Evolutionary conservation across 2,329 filamentous ascomycete genomes (phyloP).

Genomic region (Dothistroma pini): DNA sequence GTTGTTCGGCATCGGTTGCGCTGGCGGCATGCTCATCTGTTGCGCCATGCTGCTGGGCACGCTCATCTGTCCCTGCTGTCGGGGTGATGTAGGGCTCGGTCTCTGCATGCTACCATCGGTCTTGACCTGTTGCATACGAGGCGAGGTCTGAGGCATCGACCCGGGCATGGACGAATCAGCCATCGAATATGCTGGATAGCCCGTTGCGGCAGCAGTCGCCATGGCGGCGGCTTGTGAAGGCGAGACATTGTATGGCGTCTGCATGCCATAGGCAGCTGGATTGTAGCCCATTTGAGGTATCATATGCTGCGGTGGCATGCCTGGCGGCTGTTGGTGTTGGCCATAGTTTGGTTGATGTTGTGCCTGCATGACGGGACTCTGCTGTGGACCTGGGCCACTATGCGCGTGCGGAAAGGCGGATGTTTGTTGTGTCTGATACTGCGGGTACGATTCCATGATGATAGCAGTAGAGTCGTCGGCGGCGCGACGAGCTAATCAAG

Average conservation of each 20-base stretch:
- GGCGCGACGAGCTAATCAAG: conserved; percentile 18
- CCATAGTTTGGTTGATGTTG: conserved; percentile 56
- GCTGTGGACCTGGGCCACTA: conserved; percentile 46
- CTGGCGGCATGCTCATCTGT: conserved; percentile 51
- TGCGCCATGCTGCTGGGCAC: conserved; percentile 43
- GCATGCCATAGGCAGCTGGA: conserved; percentile 66
- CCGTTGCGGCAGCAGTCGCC: conserved; percentile 88
- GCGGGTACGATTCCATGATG: conserved; percentile 47
- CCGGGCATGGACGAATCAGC: conserved; percentile 61
- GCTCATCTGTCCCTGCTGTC: conserved; percentile 58
- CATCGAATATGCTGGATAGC: conserved; percentile 71
- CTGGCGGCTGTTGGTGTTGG: conserved; percentile 59
- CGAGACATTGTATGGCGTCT: conserved; percentile 69
- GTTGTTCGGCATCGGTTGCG: conserved; percentile 52
- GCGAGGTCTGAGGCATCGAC: conserved; percentile 65
- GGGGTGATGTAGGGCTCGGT: conserved; percentile 72
- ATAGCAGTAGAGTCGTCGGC: conserved; percentile 22
- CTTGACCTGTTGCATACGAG: conserved; percentile 70
- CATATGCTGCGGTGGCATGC: conserved; percentile 54
- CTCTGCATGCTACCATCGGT: conserved; percentile 52
- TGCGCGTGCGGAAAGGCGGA: conserved; percentile 41
- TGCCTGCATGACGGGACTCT: conserved; percentile 72
- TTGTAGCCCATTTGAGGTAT: conserved; percentile 76
- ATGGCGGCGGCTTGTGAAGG: conserved; percentile 87
- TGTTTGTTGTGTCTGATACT: conserved; percentile 46